A percentile compares a stretch with the other conserved stretches of the same genome.
phyloP scores from a whole-genome alignment of 495 filamentous ascomycete genomes.

The Clohesyomyces aquaticus region DNA sequence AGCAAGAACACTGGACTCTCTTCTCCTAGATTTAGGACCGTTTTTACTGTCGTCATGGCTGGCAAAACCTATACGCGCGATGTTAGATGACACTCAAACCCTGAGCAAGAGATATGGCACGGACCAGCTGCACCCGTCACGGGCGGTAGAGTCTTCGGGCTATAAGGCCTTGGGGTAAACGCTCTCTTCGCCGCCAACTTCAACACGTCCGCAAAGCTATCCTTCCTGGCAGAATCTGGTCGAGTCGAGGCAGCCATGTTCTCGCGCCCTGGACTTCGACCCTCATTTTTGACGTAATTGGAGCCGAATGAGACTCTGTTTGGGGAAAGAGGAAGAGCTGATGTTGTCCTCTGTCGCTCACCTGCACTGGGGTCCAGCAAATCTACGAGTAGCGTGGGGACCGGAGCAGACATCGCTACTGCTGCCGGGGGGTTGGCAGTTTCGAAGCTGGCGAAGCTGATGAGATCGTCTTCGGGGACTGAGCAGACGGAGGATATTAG shows the following conservation, averaged over 20 bases:
- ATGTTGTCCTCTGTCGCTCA: neutral
- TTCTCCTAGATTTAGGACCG: neutral
- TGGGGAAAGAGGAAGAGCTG: neutral
- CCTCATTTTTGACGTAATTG: neutral
- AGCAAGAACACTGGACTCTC: neutral
- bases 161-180: neutral
- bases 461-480: slow-evolving; percentile 15
- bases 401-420: neutral
- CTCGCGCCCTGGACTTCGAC: too few relatives aligned
- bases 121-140: neutral
- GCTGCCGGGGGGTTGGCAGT: neutral
- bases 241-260: neutral
- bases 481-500: neutral
- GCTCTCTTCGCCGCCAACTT: neutral
- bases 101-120: too few relatives aligned
- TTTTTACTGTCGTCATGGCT: neutral
- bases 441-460: slow-evolving; percentile 15
- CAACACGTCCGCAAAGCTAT: slow-evolving; percentile 9
- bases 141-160: neutral
- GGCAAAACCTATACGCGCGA: too few relatives aligned
- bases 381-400: neutral
- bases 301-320: too few relatives aligned
- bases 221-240: neutral
- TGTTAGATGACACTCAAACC: too few relatives aligned
- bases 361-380: neutral